Evolutionary conservation across 2,329 filamentous ascomycete genomes (phyloP), one percentile per base, ranked within the genome.

Genomic region (Aspergillus tanneri): DNA sequence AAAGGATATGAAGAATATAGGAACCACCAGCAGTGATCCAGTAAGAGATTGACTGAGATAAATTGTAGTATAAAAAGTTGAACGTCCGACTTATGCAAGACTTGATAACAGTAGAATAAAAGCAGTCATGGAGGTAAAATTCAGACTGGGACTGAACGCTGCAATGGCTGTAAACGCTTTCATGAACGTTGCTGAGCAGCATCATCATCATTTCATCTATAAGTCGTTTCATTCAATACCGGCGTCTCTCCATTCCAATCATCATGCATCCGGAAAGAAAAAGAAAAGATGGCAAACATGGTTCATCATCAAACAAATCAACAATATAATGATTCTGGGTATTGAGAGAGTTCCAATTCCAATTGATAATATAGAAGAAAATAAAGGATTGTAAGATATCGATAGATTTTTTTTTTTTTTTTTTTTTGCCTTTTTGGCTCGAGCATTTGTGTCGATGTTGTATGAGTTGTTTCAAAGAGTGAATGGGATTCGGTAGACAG

Each of bases 181-280:
- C 46, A 43, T 43, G 43, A 50, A 50, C 46, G 45, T 49, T 53
- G 34, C 44, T 43, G 37, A 46, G 48, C 50, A 56, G 49, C 47
- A 46, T 54, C 43, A 46, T 50, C 30, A 44, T 53, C 55, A 49
- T 50, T 47, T 56, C 55, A 52, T 58, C 54, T 55, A 56, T 52
- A 41, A 50, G 49, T 58, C 54, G 41, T 58, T 45, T 56, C 54
- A 56, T 49, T 57, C 53, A 58, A 53, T 58, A 54, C 42, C 55
- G 50, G 51, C 52, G 46, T 55, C 51, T 52, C 52, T 55, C 54
- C 55, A 48, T 58, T 56, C 53, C 47, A 58, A 56, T 58, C 55
- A 49, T 58, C 52, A 56, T 51, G 46, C 47, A 50, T 52, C 43
- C 35, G 48, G 52, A 34, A 36, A 37, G 35, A 46, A 43, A 42